Conservation (phyloP, 176 grass and related monocot genomes). For the Musa beccarii region DNA sequence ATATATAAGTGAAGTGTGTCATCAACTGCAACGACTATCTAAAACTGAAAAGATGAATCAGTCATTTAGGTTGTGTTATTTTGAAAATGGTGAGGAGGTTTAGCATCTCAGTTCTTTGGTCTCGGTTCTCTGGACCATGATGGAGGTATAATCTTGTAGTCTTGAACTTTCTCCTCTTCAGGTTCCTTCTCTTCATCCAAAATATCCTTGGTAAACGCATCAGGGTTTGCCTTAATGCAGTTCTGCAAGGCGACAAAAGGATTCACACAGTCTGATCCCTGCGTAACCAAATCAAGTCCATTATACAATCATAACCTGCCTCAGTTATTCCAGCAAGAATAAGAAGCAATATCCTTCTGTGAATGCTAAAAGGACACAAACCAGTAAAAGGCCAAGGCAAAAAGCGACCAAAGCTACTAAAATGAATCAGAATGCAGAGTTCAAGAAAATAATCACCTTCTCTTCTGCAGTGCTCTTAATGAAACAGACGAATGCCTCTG, state of each 20-base stretch:
- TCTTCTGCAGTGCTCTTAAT: constrained; percentile 72
- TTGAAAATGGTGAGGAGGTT: neutral
- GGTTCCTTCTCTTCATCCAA: constrained; percentile 49
- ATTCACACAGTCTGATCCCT: constrained; percentile 89
- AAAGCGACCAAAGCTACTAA: neutral
- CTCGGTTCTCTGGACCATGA: constrained; percentile 82
- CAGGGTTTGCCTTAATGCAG: constrained; percentile 75
- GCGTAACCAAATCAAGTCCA: constrained; percentile 13
- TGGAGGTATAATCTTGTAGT: constrained; percentile 59
- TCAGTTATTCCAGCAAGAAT: too few relatives aligned
- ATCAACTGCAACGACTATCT: neutral
- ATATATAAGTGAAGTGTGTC: neutral
- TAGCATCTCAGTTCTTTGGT: constrained; percentile 39
- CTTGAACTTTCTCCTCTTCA: constrained; percentile 42
- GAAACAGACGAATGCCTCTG: constrained; percentile 84
- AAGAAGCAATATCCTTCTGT: too few relatives aligned
- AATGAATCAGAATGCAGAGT: neutral
- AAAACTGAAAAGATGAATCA: neutral
- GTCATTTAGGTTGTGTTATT: neutral
- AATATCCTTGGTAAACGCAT: constrained; percentile 89
- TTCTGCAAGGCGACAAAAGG: constrained; percentile 75
- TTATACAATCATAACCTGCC: neutral
- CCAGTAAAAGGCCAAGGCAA: neutral
- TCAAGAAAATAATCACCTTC: constrained; percentile 42
- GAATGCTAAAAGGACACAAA: neutral